phyloP scores from a whole-genome alignment of 345 rosid species.

The Melaleuca quinquenervia region DNA sequence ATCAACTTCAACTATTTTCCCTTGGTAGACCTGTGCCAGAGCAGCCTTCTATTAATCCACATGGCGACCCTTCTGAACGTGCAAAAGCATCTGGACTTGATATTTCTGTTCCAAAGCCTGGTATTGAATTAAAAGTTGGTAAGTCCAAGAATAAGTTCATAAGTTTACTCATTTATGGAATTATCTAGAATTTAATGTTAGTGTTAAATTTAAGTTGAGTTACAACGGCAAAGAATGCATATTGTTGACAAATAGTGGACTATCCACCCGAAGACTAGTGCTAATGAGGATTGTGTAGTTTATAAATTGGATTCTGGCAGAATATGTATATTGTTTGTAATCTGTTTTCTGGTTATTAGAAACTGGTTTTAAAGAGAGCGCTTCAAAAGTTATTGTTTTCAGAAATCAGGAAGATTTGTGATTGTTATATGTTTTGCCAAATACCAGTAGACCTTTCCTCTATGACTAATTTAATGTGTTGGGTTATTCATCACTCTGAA shows the following conservation, averaged over 20 bases:
- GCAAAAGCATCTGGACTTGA: slow-evolving; percentile 60
- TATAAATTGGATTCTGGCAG: not conserved
- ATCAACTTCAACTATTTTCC: slow-evolving; percentile 81
- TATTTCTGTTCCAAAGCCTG: slow-evolving; percentile 69
- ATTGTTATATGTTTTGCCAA: not conserved
- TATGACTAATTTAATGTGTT: not conserved
- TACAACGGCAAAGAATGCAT: not conserved
- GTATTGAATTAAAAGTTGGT: slow-evolving; percentile 72
- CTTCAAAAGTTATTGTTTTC: not conserved
- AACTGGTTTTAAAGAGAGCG: not conserved
- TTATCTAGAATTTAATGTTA: not conserved
- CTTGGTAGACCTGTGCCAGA: slow-evolving; percentile 69
- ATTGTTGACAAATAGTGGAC: not conserved
- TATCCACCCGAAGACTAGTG: not conserved
- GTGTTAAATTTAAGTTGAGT: not conserved
- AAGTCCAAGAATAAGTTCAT: slow-evolving; percentile 3
- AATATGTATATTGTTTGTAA: too few relatives aligned
- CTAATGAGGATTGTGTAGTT: not conserved
- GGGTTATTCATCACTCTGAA: not conserved
- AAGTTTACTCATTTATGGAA: not conserved
- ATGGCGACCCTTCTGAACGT: slow-evolving; percentile 35
- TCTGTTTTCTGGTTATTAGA: not conserved
- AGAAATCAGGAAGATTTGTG: not conserved
- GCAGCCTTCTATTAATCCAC: slow-evolving; percentile 51
- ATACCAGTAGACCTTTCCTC: not conserved